Conservation (phyloP, 2,329 filamentous ascomycete genomes). For the Aspergillaceae sp. region DNA sequence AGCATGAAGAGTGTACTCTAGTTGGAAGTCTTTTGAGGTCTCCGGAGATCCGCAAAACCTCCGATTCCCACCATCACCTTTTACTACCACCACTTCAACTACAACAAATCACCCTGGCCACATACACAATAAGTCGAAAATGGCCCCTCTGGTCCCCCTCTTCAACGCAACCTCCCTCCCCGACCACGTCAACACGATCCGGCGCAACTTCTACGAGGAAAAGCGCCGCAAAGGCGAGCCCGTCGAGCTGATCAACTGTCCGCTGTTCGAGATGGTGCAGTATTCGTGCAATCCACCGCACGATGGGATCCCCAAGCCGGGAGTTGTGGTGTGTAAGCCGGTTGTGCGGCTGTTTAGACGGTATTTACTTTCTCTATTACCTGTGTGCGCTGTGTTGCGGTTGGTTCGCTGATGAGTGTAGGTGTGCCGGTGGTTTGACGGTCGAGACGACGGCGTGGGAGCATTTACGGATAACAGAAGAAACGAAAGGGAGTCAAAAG, state of each 20-base stretch:
- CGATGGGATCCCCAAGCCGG: slow-evolving; percentile 32
- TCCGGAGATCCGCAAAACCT: neutral
- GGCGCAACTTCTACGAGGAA: slow-evolving; percentile 36
- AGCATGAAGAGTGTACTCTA: too few species aligned
- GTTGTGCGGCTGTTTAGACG: slow-evolving; percentile 50
- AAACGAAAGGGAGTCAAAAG: slow-evolving; percentile 2
- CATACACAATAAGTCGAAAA: slow-evolving; percentile 16
- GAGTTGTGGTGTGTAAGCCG: slow-evolving; percentile 46
- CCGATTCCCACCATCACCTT: neutral
- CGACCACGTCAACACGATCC: slow-evolving; percentile 41
- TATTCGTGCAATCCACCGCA: slow-evolving; percentile 51
- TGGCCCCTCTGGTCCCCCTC: slow-evolving; percentile 49
- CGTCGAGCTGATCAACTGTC: slow-evolving; percentile 47
- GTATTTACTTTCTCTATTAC: slow-evolving; percentile 27
- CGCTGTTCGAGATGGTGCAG: slow-evolving; percentile 52
- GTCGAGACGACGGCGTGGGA: slow-evolving; percentile 58
- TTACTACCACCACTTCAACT: neutral
- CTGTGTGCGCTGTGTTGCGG: neutral
- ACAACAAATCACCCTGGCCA: neutral
- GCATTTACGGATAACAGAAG: slow-evolving; percentile 25
- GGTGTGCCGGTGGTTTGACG: slow-evolving; percentile 46
- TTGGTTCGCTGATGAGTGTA: slow-evolving; percentile 11
- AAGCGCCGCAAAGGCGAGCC: slow-evolving; percentile 44
- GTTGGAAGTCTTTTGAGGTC: neutral
- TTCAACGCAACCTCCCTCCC: slow-evolving; percentile 47